Base-by-base conservation (phyloP, 345 rosid genomes). In the Aurinia saxatilis region DNA sequence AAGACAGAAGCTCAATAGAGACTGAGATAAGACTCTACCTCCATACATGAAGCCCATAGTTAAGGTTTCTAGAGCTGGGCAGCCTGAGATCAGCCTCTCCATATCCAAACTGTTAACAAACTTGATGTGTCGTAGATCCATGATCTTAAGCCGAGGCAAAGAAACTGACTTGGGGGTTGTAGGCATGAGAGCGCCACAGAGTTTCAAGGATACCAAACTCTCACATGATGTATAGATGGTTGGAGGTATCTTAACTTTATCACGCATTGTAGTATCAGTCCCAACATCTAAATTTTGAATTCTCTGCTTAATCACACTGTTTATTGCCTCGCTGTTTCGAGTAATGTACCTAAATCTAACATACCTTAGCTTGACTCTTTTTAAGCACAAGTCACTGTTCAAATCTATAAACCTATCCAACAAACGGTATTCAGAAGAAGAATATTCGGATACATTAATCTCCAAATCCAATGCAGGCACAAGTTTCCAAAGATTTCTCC, bases 191-290 rank as follows among this genome's bases (percentile, higher is more conserved):
- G 11, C 37, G 3, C 49, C 7, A 9, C 1, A 10, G 16, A 21
- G 46, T 44, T 65, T 44, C 54, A 57, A 48, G 10, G 56, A 55
- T 9, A 57, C 65, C 57, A 66, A 48, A 19, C 23, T 66, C 50
- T 57, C 58, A 38, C 65, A 57, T 19, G 61, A 65, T 42, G 72
- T 48, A 19, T 48, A 67, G 29, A 67, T 47, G 25, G 57, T 47
- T 31, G 56, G 57, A 67, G 72, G 57, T 38, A 67, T 47, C 16
- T 10, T 8, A 46, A 67, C 12, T 19, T 0, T n/a, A 8, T 10
- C 7, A 14, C 5, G 5, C 5, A 16, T 16, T 11, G 2, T n/a
- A n/a, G 0, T 4, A n/a, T 6, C 2, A 58, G 29, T 8, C 29
- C 7, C 25, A 49, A 63, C 5, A 29, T 63, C 50, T 16, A 63